These are phyloP conservation scores for Psilocybe tampanensis DNA, from an alignment of 768 basidiomycete genomes.

Conservation along the genomic window DNA sequence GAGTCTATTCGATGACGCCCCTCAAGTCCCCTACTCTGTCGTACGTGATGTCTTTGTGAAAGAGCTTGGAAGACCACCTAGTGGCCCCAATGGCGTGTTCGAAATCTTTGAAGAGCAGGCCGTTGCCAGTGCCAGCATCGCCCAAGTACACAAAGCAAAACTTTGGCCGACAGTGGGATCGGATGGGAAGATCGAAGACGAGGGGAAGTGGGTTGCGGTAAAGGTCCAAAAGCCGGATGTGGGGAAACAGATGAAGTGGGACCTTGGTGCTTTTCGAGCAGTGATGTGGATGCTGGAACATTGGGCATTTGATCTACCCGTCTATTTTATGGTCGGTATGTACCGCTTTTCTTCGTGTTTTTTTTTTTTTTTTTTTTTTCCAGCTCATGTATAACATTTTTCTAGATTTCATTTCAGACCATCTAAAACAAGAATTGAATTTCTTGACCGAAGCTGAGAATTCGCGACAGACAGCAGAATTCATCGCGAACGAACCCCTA, in stretches of 20 bases:
- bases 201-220: slow-evolving; percentile 80
- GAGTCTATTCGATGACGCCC: slow-evolving; percentile 86
- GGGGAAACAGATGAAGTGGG: slow-evolving; percentile 84
- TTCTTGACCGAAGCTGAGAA: slow-evolving; percentile 82
- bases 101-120: slow-evolving; percentile 76
- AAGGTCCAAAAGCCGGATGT: slow-evolving; percentile 94
- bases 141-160: slow-evolving; percentile 86
- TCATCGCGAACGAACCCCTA: slow-evolving; percentile 70
- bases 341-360: slow-evolving; percentile 4
- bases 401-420: slow-evolving; percentile 75
- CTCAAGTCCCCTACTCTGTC: slow-evolving; percentile 75
- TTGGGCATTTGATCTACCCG: slow-evolving; percentile 84
- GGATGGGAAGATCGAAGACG: slow-evolving; percentile 32
- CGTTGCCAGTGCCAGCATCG: slow-evolving; percentile 87
- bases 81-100: slow-evolving; percentile 75
- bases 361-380: neutral
- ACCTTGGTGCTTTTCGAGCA: slow-evolving; percentile 66
- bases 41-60: slow-evolving; percentile 66
- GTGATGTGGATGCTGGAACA: slow-evolving; percentile 83
- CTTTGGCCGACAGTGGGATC: slow-evolving; percentile 41
- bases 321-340: slow-evolving; percentile 77
- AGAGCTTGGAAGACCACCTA: slow-evolving; percentile 69
- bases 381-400: neutral
- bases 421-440: slow-evolving; percentile 82
- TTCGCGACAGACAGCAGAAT: slow-evolving; percentile 66